A percentile compares a stretch with the other conserved stretches of the same genome.
Evolutionary conservation across 208 protist species (phyloP).

Genomic region (Borovskyia barvae): DNA sequence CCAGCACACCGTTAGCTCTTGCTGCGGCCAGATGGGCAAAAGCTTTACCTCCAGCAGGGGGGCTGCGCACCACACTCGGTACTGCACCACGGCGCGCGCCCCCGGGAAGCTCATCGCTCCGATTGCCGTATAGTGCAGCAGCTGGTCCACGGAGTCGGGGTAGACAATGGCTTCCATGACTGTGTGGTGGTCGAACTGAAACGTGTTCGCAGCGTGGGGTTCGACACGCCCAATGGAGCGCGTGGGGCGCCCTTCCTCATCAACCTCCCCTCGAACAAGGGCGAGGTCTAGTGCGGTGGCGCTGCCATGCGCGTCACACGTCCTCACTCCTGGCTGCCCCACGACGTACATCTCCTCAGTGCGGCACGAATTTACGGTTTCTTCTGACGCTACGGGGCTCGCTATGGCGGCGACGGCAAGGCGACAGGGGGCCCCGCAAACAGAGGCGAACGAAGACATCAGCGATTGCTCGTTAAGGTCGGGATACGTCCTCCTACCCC

Average conservation of each 20-base stretch:
- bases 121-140: slow-evolving; percentile 53
- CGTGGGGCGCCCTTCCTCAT: slow-evolving; percentile 11
- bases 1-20: slow-evolving; percentile 51
- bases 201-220: slow-evolving; percentile 16
- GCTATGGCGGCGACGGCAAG: slow-evolving; percentile 17
- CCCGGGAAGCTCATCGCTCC: slow-evolving; percentile 48
- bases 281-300: slow-evolving; percentile 5
- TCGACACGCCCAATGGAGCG: slow-evolving; percentile 35
- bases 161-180: slow-evolving; percentile 33
- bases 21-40: slow-evolving; percentile 59
- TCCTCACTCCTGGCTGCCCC: too few relatives aligned
- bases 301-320: too few relatives aligned
- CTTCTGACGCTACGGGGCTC: slow-evolving; percentile 3
- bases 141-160: slow-evolving; percentile 16
- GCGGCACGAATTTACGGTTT: neutral
- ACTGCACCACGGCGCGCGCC: slow-evolving; percentile 31
- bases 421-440: slow-evolving; percentile 1
- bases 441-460: neutral
- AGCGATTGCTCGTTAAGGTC: neutral
- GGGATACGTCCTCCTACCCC: neutral
- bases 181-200: slow-evolving; percentile 31
- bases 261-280: slow-evolving; percentile 20
- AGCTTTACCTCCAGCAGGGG: slow-evolving; percentile 29
- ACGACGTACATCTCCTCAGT: slow-evolving; percentile 11
- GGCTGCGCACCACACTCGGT: slow-evolving; percentile 63